Conservation (phyloP, 495 filamentous ascomycete species). For the Pyrenopolyporus hunteri region DNA sequence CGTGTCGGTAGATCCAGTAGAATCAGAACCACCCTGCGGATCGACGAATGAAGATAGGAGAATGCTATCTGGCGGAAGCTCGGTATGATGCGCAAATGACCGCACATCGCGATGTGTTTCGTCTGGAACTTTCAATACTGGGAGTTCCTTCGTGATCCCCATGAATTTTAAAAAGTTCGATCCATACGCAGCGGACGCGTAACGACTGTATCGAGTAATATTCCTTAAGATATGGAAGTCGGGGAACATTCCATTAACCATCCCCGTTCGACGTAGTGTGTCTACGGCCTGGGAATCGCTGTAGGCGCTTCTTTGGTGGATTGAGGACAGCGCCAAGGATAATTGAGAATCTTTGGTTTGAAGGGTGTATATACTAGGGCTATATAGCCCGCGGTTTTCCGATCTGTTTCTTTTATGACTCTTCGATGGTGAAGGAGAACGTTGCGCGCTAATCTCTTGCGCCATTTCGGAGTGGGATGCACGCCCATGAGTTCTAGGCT, state of each 20-base stretch:
- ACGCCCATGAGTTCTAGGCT: slow-evolving; percentile 56
- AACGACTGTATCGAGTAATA: slow-evolving; percentile 75
- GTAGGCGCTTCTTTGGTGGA: slow-evolving; percentile 58
- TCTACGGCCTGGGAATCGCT: slow-evolving; percentile 62
- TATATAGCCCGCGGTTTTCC: slow-evolving; percentile 39
- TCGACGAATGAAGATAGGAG: slow-evolving; percentile 79
- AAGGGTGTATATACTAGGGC: slow-evolving; percentile 74
- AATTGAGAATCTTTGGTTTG: slow-evolving; percentile 67
- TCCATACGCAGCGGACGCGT: slow-evolving; percentile 79
- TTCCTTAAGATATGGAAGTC: slow-evolving; percentile 70
- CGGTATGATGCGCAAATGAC: slow-evolving; percentile 74
- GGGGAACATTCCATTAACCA: slow-evolving; percentile 70
- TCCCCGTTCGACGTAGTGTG: slow-evolving; percentile 61
- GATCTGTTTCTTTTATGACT: slow-evolving; percentile 45
- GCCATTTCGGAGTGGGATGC: slow-evolving; percentile 57
- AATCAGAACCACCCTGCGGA: slow-evolving; percentile 74
- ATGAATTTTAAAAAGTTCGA: slow-evolving; percentile 72
- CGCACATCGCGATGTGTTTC: slow-evolving; percentile 69
- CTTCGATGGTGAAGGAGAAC: slow-evolving; percentile 18
- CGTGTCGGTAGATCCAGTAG: slow-evolving; percentile 71
- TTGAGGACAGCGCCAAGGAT: slow-evolving; percentile 66
- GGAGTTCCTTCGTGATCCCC: slow-evolving; percentile 63
- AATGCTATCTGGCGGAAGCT: slow-evolving; percentile 69
- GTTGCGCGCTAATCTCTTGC: slow-evolving; percentile 44
- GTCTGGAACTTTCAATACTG: slow-evolving; percentile 52